Evolutionary conservation across 257 asterid species (phyloP), one percentile per base, ranked within the genome.

Genomic region (Coffea eugenioides): DNA sequence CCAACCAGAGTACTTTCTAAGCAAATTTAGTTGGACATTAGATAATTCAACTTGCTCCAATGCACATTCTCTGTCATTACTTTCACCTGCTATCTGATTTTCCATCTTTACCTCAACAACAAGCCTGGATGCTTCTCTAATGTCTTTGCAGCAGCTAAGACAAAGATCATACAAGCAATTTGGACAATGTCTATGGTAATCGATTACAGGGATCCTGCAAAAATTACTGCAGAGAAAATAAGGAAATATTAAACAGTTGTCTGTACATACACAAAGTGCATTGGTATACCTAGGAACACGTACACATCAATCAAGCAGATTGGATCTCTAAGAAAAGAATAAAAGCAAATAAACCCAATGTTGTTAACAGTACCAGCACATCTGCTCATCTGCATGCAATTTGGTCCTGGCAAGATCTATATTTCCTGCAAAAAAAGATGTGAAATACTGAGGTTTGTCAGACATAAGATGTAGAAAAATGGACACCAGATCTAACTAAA

Each of bases 111-210:
- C 85, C 75, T 83, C 83, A 41, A 75, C 36, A 9, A 86, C 81
- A 77, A 83, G 85, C 81, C 45, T 79, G 73, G 96, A 87, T 74
- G 93, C 92, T 80, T 89, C 90, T 82, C 97, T 87, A 61, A 96
- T 77, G 82, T 92, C 97, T 85, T 88, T 94, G 93, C 99, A 94
- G 94, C 99, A 96, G 82, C 88, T 90, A 77, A 96, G 97, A 91
- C 99, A 96, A 80, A 96, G 89, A 87, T 96, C 99, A 85, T 92
- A 96, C n/a, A 97, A 89, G 96, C 99, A 96, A 78, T 80, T 90
- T 69, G 89, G 84, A 88, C 99, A 96, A 76, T 92, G 99, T 79
- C 98, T 88, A 83, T 96, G 99, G 87, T 94, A 96, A 88, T 96
- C 99, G 79, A 94, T 87, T 80, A 96, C 86, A 25, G 98, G 99